Evolutionary conservation across 441 rosid species (phyloP).

Genomic region (Mallotus japonicus): DNA sequence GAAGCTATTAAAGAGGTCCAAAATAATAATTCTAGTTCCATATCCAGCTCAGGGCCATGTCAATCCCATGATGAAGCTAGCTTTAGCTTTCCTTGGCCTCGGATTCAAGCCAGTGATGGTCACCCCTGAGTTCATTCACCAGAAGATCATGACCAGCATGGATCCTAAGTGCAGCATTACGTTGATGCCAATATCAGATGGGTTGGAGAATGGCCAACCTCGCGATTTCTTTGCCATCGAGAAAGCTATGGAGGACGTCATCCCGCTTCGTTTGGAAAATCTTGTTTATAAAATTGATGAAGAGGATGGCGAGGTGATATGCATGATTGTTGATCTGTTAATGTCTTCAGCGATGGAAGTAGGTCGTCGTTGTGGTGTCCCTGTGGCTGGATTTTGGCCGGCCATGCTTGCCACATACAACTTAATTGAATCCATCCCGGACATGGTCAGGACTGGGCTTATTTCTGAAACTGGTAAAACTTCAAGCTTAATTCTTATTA

Average conservation of each 20-base stretch:
- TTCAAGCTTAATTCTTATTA: neutral
- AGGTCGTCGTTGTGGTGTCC: conserved; percentile 47
- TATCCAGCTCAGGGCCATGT: conserved; percentile 90
- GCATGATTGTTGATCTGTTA: conserved; percentile 63
- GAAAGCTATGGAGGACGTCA: conserved; percentile 48
- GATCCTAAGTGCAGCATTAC: conserved; percentile 18
- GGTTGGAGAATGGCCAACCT: conserved; percentile 32
- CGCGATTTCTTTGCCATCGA: conserved; percentile 66
- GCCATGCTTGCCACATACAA: conserved; percentile 60
- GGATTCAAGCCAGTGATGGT: conserved; percentile 54
- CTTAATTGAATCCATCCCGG: conserved; percentile 59
- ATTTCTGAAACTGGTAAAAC: conserved; percentile 53
- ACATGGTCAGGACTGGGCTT: conserved; percentile 41
- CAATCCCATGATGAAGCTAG: conserved; percentile 73
- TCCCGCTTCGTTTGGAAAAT: conserved; percentile 59
- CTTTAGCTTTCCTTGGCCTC: conserved; percentile 34
- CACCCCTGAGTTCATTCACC: conserved; percentile 60
- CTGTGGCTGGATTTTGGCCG: conserved; percentile 71
- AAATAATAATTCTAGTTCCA: conserved; percentile 60
- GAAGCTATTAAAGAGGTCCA: conserved; percentile 31
- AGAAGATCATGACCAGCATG: conserved; percentile 26
- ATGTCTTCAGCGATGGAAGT: conserved; percentile 67
- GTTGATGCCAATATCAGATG: conserved; percentile 47
- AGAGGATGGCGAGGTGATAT: conserved; percentile 35
- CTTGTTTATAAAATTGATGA: conserved; percentile 32